phyloP scores from a whole-genome alignment of 257 asterid species.

The Lycium barbarum region DNA sequence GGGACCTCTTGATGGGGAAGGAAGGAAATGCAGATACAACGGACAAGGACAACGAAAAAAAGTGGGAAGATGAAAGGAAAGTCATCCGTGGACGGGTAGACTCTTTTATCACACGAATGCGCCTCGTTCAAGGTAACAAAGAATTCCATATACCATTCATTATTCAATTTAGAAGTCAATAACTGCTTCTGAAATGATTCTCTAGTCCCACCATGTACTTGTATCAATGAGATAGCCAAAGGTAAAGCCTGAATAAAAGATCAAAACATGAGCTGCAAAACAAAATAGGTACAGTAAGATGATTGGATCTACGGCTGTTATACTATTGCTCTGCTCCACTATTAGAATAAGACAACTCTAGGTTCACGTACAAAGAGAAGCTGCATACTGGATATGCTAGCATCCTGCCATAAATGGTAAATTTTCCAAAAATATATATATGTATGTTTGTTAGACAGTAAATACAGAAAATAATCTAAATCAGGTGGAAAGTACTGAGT shows the following conservation, averaged over 20 bases:
- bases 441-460: not conserved
- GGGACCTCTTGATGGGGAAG: slow-evolving; percentile 88
- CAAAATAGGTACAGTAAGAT: not conserved
- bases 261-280: not conserved
- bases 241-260: not conserved
- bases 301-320: not conserved
- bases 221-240: not conserved
- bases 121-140: slow-evolving; percentile 86
- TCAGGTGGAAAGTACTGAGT: not conserved
- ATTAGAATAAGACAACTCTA: not conserved
- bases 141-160: not conserved
- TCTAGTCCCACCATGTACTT: slow-evolving; percentile 9
- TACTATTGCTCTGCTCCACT: not conserved
- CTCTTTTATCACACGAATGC: slow-evolving; percentile 93
- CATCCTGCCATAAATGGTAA: not conserved
- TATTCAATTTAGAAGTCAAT: not conserved
- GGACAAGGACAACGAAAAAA: slow-evolving; percentile 64
- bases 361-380: not conserved
- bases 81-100: slow-evolving; percentile 81
- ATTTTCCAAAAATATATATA: not conserved
- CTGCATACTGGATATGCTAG: not conserved
- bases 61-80: slow-evolving; percentile 91
- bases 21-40: slow-evolving; percentile 66
- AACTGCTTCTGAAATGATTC: not conserved
- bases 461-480: not conserved